Evolutionary conservation across 257 asterid genomes (phyloP).

Genomic region (Capsicum pubescens): DNA sequence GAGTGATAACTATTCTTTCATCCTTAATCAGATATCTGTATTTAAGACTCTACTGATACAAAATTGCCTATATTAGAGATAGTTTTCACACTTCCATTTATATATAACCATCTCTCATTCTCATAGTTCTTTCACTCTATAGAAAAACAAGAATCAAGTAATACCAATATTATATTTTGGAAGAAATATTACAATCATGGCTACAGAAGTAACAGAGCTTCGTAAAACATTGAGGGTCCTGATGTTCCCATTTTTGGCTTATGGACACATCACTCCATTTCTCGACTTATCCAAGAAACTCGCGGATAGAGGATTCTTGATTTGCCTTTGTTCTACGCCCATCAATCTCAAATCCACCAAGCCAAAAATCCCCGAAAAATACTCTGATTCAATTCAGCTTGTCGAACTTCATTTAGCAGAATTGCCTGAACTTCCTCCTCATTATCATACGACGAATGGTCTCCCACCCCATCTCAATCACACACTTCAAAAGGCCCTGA

Average conservation of each 20-base stretch:
- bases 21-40: background rate
- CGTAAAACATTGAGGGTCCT: background rate
- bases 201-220: background rate
- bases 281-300: conserved; percentile 50
- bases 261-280: conserved; percentile 31
- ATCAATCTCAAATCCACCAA: conserved; percentile 48
- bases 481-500: conserved; percentile 46
- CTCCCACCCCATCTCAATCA: conserved; percentile 53
- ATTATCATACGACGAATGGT: conserved; percentile 62
- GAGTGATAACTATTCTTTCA: background rate
- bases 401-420: conserved; percentile 47
- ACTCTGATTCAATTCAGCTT: conserved; percentile 32
- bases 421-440: conserved; percentile 38
- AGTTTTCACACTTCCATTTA: background rate
- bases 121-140: background rate
- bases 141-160: background rate
- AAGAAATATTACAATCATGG: background rate
- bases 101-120: background rate
- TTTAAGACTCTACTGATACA: background rate
- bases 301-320: conserved; percentile 35
- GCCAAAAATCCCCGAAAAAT: conserved; percentile 33
- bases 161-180: background rate
- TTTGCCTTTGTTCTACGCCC: conserved; percentile 52
- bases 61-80: background rate
- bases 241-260: conserved; percentile 32